phyloP scores from a whole-genome alignment of 2,329 filamentous ascomycete species.

The Xylariales sp. region DNA sequence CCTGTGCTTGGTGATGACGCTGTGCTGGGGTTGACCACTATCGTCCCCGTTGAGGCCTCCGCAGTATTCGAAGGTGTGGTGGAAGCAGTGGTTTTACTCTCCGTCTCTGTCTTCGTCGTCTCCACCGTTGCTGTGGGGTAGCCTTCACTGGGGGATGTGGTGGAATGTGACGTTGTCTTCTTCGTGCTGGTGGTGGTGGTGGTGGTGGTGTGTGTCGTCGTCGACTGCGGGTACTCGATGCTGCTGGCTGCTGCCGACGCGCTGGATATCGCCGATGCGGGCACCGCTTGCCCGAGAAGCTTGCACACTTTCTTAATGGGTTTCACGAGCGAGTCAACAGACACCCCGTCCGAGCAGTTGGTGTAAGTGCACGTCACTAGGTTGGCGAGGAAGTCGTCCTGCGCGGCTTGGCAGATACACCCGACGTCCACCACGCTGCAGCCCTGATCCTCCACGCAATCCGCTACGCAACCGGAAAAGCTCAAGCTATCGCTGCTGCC shows the following conservation, averaged over 20 bases:
- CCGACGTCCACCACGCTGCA: conserved; percentile 24
- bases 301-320: conserved; percentile 28
- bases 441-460: conserved; percentile 28
- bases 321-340: conserved; percentile 25
- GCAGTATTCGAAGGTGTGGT: not conserved
- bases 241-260: conserved; percentile 22
- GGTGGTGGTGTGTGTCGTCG: conserved; percentile 12
- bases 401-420: conserved; percentile 32
- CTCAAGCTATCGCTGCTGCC: not conserved
- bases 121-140: not conserved
- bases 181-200: not conserved
- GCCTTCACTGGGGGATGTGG: not conserved
- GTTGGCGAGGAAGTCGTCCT: conserved; percentile 28
- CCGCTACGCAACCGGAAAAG: conserved; percentile 26
- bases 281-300: conserved; percentile 21
- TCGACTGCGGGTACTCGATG: conserved; percentile 11
- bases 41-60: not conserved
- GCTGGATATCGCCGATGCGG: conserved; percentile 24
- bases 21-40: not conserved
- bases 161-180: not conserved
- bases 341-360: conserved; percentile 28
- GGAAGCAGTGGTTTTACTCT: not conserved
- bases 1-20: not conserved
- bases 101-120: not conserved
- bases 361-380: conserved; percentile 33